Base-by-base conservation (phyloP, 1,284 basidiomycete species). In the Entoloma clypeatum region DNA sequence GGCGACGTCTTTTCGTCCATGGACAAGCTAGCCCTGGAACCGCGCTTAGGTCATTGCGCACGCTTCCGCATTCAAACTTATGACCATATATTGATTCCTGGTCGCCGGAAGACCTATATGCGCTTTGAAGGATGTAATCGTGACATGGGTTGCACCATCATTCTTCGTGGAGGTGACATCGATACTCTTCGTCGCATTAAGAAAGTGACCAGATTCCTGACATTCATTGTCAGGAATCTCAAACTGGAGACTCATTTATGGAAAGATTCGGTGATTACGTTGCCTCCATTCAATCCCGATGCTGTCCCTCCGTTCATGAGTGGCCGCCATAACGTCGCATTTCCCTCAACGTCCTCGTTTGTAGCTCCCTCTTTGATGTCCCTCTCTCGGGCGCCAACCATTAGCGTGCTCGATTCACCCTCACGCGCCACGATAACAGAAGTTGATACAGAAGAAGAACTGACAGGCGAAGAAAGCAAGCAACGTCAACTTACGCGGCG, bases 1-100 rank as follows among this genome's bases (percentile, higher is more conserved):
- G 89, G 90, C 8, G 94, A 96, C 53, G 80, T 98, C 17, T 89
- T 99, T 56, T 89, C 90, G 4, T 97, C 93, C 2, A 93, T 97
- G 72, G 94, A 97, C 59, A 88, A 92, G 51, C 74, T 99, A 18
- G 91, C 92, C 0, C 68, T 93, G 43, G 92, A 96, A 57, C 92
- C 94, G 4, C 81, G 82, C 34, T 69, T 99, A 18, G 96, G 96
- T 1, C 84, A 95, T 51, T 98, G 94, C 57, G 71, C 79, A n/a
- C 77, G 80, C 19, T 95, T 94, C 60, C 76, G 81, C 30, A 79
- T 98, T 14, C 92, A 98, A 63, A 97, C 95, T 0, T 98, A 90
- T 61, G 92, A 97, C 54, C 92, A 98, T 61, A 78, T 81, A 4
- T 69, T 92, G 23, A 95, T 97, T 26, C 92, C 94, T 6, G 92